Base-by-base conservation (phyloP, 192 early-diverging fungal species). In the Gamsiella multidivaricata region DNA sequence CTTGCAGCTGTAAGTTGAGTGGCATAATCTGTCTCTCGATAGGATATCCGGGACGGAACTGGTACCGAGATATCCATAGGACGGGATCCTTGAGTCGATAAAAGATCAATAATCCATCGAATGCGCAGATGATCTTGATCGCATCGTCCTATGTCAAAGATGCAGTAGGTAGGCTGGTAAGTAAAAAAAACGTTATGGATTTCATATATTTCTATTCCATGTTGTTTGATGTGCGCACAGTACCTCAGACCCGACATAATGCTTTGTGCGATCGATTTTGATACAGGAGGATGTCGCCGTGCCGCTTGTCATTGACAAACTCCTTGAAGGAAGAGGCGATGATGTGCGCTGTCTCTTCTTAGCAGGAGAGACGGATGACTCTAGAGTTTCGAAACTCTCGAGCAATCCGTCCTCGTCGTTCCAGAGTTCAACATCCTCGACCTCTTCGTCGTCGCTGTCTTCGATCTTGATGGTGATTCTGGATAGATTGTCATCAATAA, bases 351-450 rank as follows among this genome's bases (percentile, higher is more conserved):
- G 59, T 36, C 69, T 47, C 15, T 70, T 70, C 17, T 31, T 29
- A 22, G 33, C 25, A 8, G 58, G 69, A 5, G 69, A 54, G 23
- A 57, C 3, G 3, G 15, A 28, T 0, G 69, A 70, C 2, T 70
- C 69, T 2, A 70, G 39, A 1, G 12, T 50, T 8, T 70, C 59
- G 9, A 51, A 18, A 39, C 22, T 31, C 10, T 62, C 42, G 28
- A 70, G n/a, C 3, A 70, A 29, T 11, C 69, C 69, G 25, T 70
- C 69, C 25, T 70, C 69, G 26, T 70, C 69, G 34, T 70, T 70
- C 69, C 69, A 70, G 1, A 70, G 33, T 43, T 70, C 69, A 37
- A 70, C 51, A 14, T 70, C 69, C 36, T 70, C 68, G 1, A 33
- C 39, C 7, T 25, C 46, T 6, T 69, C 67, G 20, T 57, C 54